Base-by-base conservation (phyloP, 2,329 filamentous ascomycete genomes). In the Clonostachys byssicola region DNA sequence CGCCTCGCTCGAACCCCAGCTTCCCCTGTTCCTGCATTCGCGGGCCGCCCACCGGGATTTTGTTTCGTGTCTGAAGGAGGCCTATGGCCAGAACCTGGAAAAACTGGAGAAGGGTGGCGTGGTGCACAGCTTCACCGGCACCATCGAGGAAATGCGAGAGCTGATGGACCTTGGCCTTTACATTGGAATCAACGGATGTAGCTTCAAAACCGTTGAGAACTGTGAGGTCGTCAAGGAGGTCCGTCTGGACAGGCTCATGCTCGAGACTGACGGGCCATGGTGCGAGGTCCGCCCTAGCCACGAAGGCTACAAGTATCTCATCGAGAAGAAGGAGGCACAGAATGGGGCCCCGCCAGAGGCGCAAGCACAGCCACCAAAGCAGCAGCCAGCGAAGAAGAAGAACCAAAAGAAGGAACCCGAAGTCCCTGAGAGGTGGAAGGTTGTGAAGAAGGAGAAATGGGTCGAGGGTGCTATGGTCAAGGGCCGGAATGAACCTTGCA, bases 181-280 rank as follows among this genome's bases (percentile, higher is more conserved):
- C 66, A 85, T 99, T 51, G 92, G 94, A n/a, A 82, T 96, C 51
- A 99, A 99, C 61, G 94, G 94, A 5, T 99, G 94, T 67, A 95
- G 89, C 59, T 81, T 99, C 74, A 99, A 97, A 76, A 97, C 90
- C 6, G 85, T 79, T 12, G 90, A 96, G 62, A 99, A 97, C 58
- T 81, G 95, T 39, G 85, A 80, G 13, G 92, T 96, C 4, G 90
- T 96, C 12, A 83, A 78, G 52, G 80, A 86, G 50, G 83, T 97
- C 38, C 87, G 85, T 12, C 71, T 99, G 12, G 83, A 92, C 47
- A 73, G 85, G 42, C 67, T 99, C 46, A 95, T 97, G 78, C 83
- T 99, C 43, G 94, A 99, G 75, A 99, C 94, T 0, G 94, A 99
- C 63, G 94, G 94, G 3, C 94, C 94, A 4, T 99, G 94, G 88